Base-by-base conservation (phyloP, 139 green algal species). In the Gonium pectorale region DNA sequence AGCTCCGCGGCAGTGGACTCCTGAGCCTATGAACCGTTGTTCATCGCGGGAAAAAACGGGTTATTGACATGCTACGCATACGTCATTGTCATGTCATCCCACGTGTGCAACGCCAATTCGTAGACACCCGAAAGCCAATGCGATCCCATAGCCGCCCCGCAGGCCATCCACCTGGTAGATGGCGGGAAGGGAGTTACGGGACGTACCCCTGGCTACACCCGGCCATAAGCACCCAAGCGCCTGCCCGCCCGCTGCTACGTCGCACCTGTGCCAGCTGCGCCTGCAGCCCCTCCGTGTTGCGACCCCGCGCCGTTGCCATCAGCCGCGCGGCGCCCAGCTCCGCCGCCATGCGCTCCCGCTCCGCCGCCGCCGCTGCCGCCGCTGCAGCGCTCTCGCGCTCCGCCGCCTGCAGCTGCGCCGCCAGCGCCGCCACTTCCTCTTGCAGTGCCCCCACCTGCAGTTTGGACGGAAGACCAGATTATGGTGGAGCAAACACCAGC, bases 311-410 rank as follows among this genome's bases (percentile, higher is more conserved):
- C 43, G 75, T 54, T 2, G 59, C 59, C 75, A 82, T 71, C 59
- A 82, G 59, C 75, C 75, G 59, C 40, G 59, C 59, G 6, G 75
- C 43, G 4, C 75, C 75, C 56, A 82, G 38, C 75, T 82, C 75
- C 11, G 59, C 27, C n/a, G 75, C 75, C 59, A 82, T n/a, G 26
- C 75, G 75, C 59, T 82, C 75, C 40, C 75, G 75, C 43, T 82
- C 75, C 75, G 75, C 40, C 5, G 59, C 75, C 41, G 75, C 59
- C 0, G 75, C 75, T 0, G 60, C 75, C 5, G 3, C 27, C 9
- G n/a, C 29, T n/a, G 59, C 75, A 35, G 75, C 75, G 0, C 40
- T 59, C 7, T 82, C 75, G 9, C 75, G 75, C 75, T 82, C 59
- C 60, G 59, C 75, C 59, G 75, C 40, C 59, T 68, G 56, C 59